A percentile compares a stretch with the other conserved stretches of the same genome.
These are phyloP conservation scores for Auricularia sp. DNA, from an alignment of 768 basidiomycete genomes.

Conservation along the genomic window DNA sequence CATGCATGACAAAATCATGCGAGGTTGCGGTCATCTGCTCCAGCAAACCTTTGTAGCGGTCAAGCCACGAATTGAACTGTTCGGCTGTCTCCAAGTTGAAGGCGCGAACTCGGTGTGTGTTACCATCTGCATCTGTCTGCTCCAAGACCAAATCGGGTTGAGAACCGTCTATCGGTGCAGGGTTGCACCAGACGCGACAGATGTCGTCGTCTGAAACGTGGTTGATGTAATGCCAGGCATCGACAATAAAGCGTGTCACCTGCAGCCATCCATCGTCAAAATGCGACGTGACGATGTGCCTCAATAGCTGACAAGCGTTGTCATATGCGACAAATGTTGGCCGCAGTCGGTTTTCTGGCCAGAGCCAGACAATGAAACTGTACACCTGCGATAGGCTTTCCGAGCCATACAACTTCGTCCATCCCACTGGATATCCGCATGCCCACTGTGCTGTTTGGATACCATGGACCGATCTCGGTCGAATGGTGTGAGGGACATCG, in stretches of 20 bases:
- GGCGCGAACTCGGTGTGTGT: slow-evolving; percentile 13
- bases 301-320: slow-evolving; percentile 13
- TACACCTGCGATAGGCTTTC: slow-evolving; percentile 11
- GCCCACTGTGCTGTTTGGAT: slow-evolving; percentile 16
- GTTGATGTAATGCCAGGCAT: slow-evolving; percentile 14
- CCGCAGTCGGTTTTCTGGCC: no score
- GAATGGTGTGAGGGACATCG: slow-evolving; percentile 9
- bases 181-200: slow-evolving; percentile 24
- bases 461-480: slow-evolving; percentile 11
- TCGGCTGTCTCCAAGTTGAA: slow-evolving; percentile 25
- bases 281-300: slow-evolving; percentile 13
- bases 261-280: slow-evolving; percentile 8
- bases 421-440: slow-evolving; percentile 14
- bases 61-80: slow-evolving; percentile 26
- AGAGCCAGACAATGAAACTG: not conserved
- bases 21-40: slow-evolving; percentile 19
- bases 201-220: slow-evolving; percentile 15
- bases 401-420: slow-evolving; percentile 13
- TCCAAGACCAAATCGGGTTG: slow-evolving; percentile 21
- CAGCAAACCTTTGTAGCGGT: slow-evolving; percentile 23
- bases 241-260: slow-evolving; percentile 24
- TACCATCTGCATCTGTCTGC: slow-evolving; percentile 16
- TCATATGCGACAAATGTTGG: slow-evolving; percentile 12
- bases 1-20: slow-evolving; percentile 18
- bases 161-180: slow-evolving; percentile 21